Evolutionary conservation across 306 rosid species (phyloP).

Genomic region (Vicia faba): DNA sequence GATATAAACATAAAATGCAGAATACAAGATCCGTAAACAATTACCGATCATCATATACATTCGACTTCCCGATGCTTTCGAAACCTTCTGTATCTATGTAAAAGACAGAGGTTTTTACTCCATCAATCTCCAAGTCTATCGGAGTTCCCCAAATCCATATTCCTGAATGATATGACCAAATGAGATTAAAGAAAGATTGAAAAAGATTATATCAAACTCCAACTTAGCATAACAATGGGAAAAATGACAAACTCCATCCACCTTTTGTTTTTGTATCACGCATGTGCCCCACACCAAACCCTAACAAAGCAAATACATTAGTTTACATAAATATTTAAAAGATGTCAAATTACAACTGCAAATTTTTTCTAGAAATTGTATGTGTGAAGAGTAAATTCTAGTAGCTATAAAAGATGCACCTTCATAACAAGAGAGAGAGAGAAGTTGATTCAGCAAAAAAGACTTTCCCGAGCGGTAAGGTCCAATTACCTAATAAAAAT

Average conservation of each 20-base stretch:
- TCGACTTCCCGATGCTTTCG: constrained; percentile 96
- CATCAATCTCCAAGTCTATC: constrained; percentile 76
- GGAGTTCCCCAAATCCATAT: constrained; percentile 99
- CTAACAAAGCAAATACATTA: constrained; percentile 44
- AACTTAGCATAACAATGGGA: constrained; percentile 38
- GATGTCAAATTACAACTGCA: constrained; percentile 29
- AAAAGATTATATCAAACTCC: constrained; percentile 22
- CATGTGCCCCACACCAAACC: constrained; percentile 99
- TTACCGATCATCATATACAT: constrained; percentile 98
- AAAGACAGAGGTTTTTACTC: constrained; percentile 88
- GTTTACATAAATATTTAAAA: constrained; percentile 30
- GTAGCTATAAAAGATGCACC: constrained; percentile 50
- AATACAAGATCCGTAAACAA: constrained; percentile 36
- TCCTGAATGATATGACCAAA: constrained; percentile 51
- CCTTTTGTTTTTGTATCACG: constrained; percentile 99
- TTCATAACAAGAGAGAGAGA: constrained; percentile 96
- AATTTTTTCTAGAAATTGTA: constrained; percentile 11
- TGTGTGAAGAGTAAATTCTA: constrained; percentile 16
- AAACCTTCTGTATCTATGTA: constrained; percentile 99
- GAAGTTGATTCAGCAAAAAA: constrained; percentile 95
- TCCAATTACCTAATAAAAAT: constrained; percentile 51
- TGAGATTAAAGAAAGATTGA: constrained; percentile 28
- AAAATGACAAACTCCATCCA: constrained; percentile 41
- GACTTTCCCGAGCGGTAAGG: constrained; percentile 99
- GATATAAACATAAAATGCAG: constrained; percentile 31